Base-by-base conservation (phyloP, 768 basidiomycete genomes). In the Cytidiella melzeri region DNA sequence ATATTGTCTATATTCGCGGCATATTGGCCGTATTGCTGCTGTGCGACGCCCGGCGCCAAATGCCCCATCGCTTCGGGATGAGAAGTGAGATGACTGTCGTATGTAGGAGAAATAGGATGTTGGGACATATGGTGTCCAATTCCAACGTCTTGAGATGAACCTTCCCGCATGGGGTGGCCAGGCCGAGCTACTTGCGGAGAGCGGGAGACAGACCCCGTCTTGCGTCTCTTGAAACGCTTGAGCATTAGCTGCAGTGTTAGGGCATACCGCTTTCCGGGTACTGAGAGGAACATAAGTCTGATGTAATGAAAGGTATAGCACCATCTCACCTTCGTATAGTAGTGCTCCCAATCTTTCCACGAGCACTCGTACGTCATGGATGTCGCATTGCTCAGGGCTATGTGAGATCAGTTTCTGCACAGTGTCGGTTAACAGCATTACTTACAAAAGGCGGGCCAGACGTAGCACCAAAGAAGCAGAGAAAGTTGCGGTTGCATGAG, bases 401-500 rank as follows among this genome's bases (percentile, higher is more conserved):
- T 50, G 21, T 11, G 42, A 26, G 21, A 51, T 24, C 41, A 24
- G 52, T 30, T 47, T 25, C 12, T 25, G 7, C 18, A 20, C 26
- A 5, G 23, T 24, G 24, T 18, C 15, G 45, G 24, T 10, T 15
- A 46, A 26, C 4, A 9, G 19, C 3, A 27, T 20, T 15, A 40
- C 88, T 67, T 62, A 92, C 89, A 96, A 94, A 36, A 97, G 73
- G 21, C 93, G 81, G 30, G 84, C 81, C 42, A 96, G 72, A 26
- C 93, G 84, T 43, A 97, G 73, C 51, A 95, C 73, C 66, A 97
- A 87, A 3, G 91, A 90, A 11, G 92, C 93, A 19, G 89, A 80
- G 68, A 97, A 97, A 0, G 93, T 95, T 4, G 93, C 93, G 24
- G 91, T 90, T 37, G 90, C 89, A 62, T 97, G 93, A 12, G 87